phyloP scores from a whole-genome alignment of 306 rosid species.

The Medicago arabica region DNA sequence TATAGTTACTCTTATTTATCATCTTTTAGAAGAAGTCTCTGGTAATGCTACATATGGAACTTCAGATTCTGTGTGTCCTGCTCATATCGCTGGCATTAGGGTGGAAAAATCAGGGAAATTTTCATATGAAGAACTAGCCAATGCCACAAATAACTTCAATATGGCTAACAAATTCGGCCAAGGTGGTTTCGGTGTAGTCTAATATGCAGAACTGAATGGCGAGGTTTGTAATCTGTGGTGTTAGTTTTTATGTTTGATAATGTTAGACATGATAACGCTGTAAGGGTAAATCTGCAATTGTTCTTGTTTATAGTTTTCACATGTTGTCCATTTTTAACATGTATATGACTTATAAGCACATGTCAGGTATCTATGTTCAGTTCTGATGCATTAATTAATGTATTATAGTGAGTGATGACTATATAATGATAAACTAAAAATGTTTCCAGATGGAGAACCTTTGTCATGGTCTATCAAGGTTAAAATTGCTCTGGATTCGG shows the following conservation, averaged over 20 bases:
- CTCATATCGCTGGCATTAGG: not conserved
- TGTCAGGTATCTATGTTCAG: not conserved
- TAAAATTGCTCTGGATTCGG: constrained; percentile 93
- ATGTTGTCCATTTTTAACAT: too few relatives aligned
- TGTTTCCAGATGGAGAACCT: constrained; percentile 62
- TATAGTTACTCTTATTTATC: not conserved
- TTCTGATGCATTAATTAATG: not conserved
- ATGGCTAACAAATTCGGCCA: constrained; percentile 77
- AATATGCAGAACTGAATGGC: constrained; percentile 87
- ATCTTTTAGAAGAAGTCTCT: not conserved
- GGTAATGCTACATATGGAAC: constrained; percentile 10
- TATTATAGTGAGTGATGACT: not conserved
- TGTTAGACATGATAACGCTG: not conserved
- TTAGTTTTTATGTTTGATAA: not conserved
- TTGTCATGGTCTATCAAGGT: constrained; percentile 80
- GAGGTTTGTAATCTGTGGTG: constrained; percentile 45
- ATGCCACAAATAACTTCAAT: constrained; percentile 80
- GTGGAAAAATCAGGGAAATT: constrained; percentile 74
- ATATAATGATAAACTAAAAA: not conserved
- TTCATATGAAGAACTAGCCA: constrained; percentile 79
- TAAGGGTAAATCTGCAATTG: not conserved
- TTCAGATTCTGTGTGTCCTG: constrained; percentile 8
- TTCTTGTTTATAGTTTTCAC: too few relatives aligned
- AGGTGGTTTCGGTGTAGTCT: constrained; percentile 94
- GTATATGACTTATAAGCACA: not conserved